phyloP scores from a whole-genome alignment of 768 basidiomycete species.

The Clavulina sp. region DNA sequence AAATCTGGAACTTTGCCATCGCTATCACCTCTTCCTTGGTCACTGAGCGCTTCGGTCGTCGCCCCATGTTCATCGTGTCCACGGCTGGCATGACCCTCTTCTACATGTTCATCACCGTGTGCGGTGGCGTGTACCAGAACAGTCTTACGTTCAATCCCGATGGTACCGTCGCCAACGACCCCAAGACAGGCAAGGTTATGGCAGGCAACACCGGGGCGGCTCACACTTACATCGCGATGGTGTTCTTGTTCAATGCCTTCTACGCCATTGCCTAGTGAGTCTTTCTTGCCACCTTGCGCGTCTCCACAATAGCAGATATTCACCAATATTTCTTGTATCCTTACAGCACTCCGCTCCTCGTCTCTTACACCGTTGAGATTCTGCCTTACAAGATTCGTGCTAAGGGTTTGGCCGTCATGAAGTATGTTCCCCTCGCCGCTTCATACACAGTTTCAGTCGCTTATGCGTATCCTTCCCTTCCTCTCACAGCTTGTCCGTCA shows the following conservation, averaged over 20 bases:
- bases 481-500: neutral
- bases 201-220: slow-evolving; percentile 5
- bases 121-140: slow-evolving; percentile 5
- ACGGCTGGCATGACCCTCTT: slow-evolving; percentile 31
- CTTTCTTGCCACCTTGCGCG: neutral
- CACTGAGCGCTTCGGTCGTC: slow-evolving; percentile 49
- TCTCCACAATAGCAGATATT: too few species aligned
- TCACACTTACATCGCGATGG: slow-evolving; percentile 5
- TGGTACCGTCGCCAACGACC: neutral
- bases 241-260: slow-evolving; percentile 4
- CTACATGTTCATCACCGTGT: slow-evolving; percentile 3
- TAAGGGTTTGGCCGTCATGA: slow-evolving; percentile 72
- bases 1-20: slow-evolving; percentile 48
- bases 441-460: neutral
- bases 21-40: slow-evolving; percentile 41
- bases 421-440: slow-evolving; percentile 26
- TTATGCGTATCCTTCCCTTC: neutral
- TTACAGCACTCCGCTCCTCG: slow-evolving; percentile 73
- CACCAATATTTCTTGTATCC: too few species aligned
- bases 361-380: slow-evolving; percentile 80
- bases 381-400: slow-evolving; percentile 68
- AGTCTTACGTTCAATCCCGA: neutral
- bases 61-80: slow-evolving; percentile 48
- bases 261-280: slow-evolving; percentile 5
- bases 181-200: neutral